Percentiles rank a stretch among this genome's conserved stretches.
Conservation (phyloP, 345 rosid genomes). For the Mercurialis annua region DNA sequence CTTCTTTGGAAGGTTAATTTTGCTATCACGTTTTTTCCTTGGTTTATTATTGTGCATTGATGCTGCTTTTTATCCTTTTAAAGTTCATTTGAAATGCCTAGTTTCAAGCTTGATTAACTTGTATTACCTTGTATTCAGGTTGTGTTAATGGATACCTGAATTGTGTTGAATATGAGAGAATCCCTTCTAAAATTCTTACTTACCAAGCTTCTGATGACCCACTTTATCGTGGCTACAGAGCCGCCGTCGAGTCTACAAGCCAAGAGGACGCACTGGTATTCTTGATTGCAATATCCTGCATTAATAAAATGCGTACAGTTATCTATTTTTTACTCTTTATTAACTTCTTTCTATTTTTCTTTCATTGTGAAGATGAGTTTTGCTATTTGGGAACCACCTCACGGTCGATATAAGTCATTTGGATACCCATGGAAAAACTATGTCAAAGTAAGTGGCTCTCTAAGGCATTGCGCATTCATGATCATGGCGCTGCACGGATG, state of each 20-base stretch:
- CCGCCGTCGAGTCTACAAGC: conserved; percentile 85
- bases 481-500: conserved; percentile 96
- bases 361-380: conserved; percentile 60
- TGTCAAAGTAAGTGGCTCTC: conserved; percentile 80
- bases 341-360: neutral
- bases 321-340: conserved; percentile 11
- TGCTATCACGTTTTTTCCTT: neutral
- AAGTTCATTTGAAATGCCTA: neutral
- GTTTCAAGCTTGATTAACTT: conserved; percentile 17
- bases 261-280: conserved; percentile 91
- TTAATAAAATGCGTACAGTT: conserved; percentile 1
- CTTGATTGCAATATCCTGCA: conserved; percentile 3
- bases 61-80: neutral
- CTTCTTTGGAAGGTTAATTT: conserved; percentile 77
- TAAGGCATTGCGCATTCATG: conserved; percentile 93
- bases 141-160: conserved; percentile 73
- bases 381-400: conserved; percentile 99
- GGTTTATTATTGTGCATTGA: conserved; percentile 3
- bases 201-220: conserved; percentile 91
- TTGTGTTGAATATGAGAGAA: conserved; percentile 62
- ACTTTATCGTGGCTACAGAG: conserved; percentile 78
- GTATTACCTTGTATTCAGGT: conserved; percentile 37
- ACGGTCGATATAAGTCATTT: conserved; percentile 75
- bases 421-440: conserved; percentile 89
- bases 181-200: conserved; percentile 83